phyloP scores from a whole-genome alignment of 106 monocot genomes.

The Dendrobium chrysotoxum region DNA sequence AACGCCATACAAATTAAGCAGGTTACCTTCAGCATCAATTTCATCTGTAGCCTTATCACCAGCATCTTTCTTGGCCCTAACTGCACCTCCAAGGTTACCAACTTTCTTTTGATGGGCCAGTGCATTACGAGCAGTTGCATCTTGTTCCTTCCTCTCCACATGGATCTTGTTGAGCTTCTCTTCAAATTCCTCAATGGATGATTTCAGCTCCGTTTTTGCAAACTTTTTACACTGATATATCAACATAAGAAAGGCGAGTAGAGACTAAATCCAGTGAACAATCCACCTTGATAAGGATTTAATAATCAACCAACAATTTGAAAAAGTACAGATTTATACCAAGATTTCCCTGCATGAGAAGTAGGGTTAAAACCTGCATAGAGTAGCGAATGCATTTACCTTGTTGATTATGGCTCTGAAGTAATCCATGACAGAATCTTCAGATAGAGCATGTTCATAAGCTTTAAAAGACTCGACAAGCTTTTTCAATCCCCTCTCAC shows the following conservation, averaged over 20 bases:
- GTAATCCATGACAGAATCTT: conserved; percentile 79
- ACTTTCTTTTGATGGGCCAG: conserved; percentile 55
- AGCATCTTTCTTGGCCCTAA: conserved; percentile 15
- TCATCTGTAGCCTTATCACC: conserved; percentile 6
- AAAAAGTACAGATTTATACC: neutral
- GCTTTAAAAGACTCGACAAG: conserved; percentile 77
- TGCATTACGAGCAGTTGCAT: conserved; percentile 68
- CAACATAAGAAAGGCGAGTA: conserved; percentile 1
- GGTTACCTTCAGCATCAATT: conserved; percentile 54
- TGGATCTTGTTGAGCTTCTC: conserved; percentile 78
- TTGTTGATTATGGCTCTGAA: conserved; percentile 78
- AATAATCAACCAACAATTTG: neutral
- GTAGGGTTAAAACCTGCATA: neutral
- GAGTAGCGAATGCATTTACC: conserved; percentile 27
- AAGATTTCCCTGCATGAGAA: neutral
- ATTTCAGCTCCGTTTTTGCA: conserved; percentile 73
- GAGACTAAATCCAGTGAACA: neutral
- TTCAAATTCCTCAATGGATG: conserved; percentile 91
- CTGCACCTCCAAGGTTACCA: conserved; percentile 32
- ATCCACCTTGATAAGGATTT: neutral
- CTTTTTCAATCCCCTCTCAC: conserved; percentile 88
- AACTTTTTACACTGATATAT: conserved; percentile 84
- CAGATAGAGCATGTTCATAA: conserved; percentile 80
- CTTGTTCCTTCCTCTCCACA: conserved; percentile 77
- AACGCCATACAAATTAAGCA: neutral